Evolutionary conservation across 2,329 filamentous ascomycete species (phyloP).

Genomic region (Emergomyces orientalis): DNA sequence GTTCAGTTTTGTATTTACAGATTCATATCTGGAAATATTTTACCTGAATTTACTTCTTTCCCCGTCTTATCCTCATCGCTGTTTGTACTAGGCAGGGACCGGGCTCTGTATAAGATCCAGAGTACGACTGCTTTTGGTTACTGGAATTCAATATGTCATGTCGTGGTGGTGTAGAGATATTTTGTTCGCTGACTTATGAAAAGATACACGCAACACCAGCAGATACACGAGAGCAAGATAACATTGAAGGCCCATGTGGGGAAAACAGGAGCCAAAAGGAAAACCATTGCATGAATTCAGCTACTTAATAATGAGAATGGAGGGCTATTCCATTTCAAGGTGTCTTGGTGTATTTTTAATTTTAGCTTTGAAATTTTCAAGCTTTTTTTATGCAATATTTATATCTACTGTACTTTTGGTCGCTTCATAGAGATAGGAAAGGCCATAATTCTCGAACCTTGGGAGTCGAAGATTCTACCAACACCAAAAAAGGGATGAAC

Average conservation of each 20-base stretch:
- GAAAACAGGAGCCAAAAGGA: not conserved
- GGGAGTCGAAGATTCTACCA: not conserved
- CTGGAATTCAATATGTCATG: not conserved
- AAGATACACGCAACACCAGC: slow-evolving; percentile 1
- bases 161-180: not conserved
- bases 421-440: not conserved
- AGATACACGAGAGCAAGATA: not conserved
- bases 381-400: not conserved
- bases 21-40: not conserved
- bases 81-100: not conserved
- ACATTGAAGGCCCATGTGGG: not conserved
- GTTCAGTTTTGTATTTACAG: not conserved
- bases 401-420: not conserved
- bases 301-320: not conserved
- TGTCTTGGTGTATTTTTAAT: not conserved
- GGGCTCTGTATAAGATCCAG: not conserved
- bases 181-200: not conserved
- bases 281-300: not conserved
- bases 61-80: not conserved
- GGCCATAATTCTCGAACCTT: not conserved
- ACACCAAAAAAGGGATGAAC: not conserved
- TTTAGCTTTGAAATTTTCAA: not conserved
- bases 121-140: not conserved
- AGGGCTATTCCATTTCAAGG: not conserved
- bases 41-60: not conserved